Evolutionary conservation across 2,329 filamentous ascomycete genomes (phyloP).

Genomic region (Cladosporium sp.): DNA sequence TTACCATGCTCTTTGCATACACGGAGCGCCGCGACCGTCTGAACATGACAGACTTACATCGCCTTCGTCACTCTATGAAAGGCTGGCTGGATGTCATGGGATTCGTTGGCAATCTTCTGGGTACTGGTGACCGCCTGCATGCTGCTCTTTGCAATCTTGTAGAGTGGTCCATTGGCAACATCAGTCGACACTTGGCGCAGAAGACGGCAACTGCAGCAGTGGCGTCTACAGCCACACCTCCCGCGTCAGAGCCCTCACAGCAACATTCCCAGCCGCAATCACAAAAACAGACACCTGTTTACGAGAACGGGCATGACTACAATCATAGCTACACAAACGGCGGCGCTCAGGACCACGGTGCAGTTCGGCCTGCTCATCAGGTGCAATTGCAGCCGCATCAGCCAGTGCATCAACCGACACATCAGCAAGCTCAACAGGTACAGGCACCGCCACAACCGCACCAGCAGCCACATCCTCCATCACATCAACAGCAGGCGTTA

Average conservation of each 20-base stretch:
- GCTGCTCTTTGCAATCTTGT: slow-evolving; percentile 48
- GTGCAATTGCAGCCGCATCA: not conserved
- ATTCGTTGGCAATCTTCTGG: slow-evolving; percentile 62
- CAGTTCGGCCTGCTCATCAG: not conserved
- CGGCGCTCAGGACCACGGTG: not conserved
- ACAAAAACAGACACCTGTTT: slow-evolving; percentile 2
- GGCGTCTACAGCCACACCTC: slow-evolving; percentile 30
- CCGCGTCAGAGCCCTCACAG: not conserved
- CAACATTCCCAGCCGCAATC: not conserved
- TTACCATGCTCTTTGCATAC: slow-evolving; percentile 65
- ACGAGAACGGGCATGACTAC: not conserved
- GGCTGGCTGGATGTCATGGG: slow-evolving; percentile 65
- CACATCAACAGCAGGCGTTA: slow-evolving; percentile 13
- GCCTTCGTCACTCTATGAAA: slow-evolving; percentile 64
- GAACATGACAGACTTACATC: slow-evolving; percentile 54
- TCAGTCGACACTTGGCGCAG: slow-evolving; percentile 41
- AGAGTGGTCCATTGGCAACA: slow-evolving; percentile 44
- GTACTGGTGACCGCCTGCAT: slow-evolving; percentile 48
- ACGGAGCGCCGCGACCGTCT: slow-evolving; percentile 63
- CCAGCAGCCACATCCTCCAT: slow-evolving; percentile 13
- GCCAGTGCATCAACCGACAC: not conserved
- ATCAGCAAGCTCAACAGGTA: slow-evolving; percentile 15
- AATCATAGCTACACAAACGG: not conserved
- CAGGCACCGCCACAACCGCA: not conserved
- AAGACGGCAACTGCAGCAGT: slow-evolving; percentile 40